Percentiles rank a stretch among this genome's conserved stretches.
phyloP scores from a whole-genome alignment of 2,329 filamentous ascomycete genomes.

The Raffaelea albimanens region DNA sequence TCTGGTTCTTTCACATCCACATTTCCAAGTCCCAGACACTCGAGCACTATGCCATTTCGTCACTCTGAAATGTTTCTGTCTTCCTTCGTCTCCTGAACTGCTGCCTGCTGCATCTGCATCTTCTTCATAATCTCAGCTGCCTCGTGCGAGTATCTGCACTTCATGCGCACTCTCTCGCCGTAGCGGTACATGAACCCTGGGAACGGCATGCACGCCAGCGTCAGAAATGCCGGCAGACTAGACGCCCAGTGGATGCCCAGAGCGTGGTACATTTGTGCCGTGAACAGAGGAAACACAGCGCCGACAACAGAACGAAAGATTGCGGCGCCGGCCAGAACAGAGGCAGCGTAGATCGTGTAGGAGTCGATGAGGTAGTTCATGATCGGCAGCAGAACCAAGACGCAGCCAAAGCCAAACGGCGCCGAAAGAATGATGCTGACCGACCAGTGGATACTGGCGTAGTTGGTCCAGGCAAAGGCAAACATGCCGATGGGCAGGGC shows the following conservation, averaged over 20 bases:
- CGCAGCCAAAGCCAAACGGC: conserved; percentile 33
- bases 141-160: neutral
- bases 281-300: neutral
- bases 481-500: conserved; percentile 57
- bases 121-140: neutral
- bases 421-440: conserved; percentile 23
- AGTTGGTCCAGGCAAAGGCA: conserved; percentile 59
- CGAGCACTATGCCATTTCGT: too few species aligned
- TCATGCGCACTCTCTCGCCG: neutral
- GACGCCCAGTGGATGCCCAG: neutral
- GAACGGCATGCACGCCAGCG: neutral
- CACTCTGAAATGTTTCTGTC: too few species aligned
- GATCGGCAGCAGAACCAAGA: conserved; percentile 53
- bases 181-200: neutral
- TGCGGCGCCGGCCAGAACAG: neutral
- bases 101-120: too few species aligned
- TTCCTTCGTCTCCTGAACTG: too few species aligned
- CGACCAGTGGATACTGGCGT: conserved; percentile 23
- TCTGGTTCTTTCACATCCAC: too few species aligned
- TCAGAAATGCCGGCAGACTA: neutral
- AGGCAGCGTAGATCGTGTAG: conserved; percentile 16
- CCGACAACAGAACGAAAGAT: neutral
- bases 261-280: neutral
- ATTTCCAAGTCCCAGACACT: too few species aligned
- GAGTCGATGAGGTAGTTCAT: conserved; percentile 60